phyloP scores from a whole-genome alignment of 805 yeast species.

The Teunomyces barrocoloradensis region DNA sequence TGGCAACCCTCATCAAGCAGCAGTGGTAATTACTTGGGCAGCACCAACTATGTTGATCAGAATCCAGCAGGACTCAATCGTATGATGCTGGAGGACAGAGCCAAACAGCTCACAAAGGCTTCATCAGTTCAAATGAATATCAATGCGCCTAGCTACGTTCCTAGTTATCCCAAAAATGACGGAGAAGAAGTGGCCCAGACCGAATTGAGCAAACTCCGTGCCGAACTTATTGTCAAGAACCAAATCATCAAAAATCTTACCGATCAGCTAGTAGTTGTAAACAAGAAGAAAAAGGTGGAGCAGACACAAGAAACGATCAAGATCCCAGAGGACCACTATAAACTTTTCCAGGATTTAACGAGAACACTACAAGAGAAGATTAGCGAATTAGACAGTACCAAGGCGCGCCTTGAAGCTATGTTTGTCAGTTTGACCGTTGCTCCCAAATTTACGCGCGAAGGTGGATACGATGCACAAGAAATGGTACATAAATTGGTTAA shows the following conservation, averaged over 20 bases:
- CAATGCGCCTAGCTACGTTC: slow-evolving; percentile 32
- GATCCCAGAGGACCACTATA: slow-evolving; percentile 45
- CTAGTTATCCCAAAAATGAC: slow-evolving; percentile 11
- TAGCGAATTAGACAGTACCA: slow-evolving; percentile 58
- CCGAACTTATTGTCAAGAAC: slow-evolving; percentile 56
- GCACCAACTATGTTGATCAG: not conserved
- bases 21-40: not conserved
- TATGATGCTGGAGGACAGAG: not conserved
- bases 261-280: slow-evolving; percentile 27
- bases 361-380: slow-evolving; percentile 43
- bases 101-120: slow-evolving; percentile 6
- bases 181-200: not conserved
- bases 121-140: slow-evolving; percentile 19
- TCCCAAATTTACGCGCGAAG: slow-evolving; percentile 43
- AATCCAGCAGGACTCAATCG: not conserved
- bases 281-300: slow-evolving; percentile 5
- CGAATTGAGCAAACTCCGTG: slow-evolving; percentile 34
- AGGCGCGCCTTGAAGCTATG: slow-evolving; percentile 60
- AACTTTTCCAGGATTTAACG: slow-evolving; percentile 48
- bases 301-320: slow-evolving; percentile 12
- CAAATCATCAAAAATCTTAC: slow-evolving; percentile 36
- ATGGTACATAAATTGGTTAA: slow-evolving; percentile 69
- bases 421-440: slow-evolving; percentile 27
- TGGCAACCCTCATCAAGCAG: slow-evolving; percentile 1
- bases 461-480: slow-evolving; percentile 72